Evolutionary conservation across 73 alveolate species (phyloP), one percentile per base, ranked within the genome.

Genomic region (Paramecium octaurelia): DNA sequence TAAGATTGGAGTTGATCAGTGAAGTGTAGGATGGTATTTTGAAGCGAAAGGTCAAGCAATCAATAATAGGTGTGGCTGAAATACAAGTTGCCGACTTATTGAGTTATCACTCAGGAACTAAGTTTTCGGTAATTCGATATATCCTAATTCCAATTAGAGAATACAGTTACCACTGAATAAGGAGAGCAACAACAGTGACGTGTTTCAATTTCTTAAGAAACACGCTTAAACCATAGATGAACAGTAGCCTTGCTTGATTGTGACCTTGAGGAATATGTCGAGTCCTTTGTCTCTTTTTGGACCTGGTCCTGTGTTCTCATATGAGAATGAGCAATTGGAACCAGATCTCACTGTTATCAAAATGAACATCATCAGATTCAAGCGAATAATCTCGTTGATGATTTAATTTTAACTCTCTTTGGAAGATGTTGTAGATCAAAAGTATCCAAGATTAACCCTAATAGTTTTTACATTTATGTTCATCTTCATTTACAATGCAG

Each of bases 351-450:
- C 91, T 18, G 46, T 31, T 16, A 44, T 80, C 16, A 80, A 80
- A 48, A 80, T 80, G 91, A 23, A 80, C 20, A 46, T 80, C 10
- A 80, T 80, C 8, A 59, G 91, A 80, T 43, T 80, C 10, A 80
- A 80, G 24, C 18, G 91, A 80, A 80, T 80, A 14, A 80, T 80
- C 16, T 40, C 91, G 14, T 46, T 80, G 10, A 44, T 80, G 36
- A 27, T 43, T 2, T 24, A 20, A 12, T 80, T 80, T 43, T 14
- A 23, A 42, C 29, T 80, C 5, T 10, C 48, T 12, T 44, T 80
- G 14, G 91, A 80, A 46, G 91, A 80, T 80, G 57, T 80, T 6
- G 75, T 80, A 14, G 91, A 80, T 80, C 18, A 80, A 80, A 80
- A 80, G 18, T 80, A 44, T 48, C 91, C 91, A 8, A 80, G 91